A percentile compares a stretch with the other conserved stretches of the same genome.
These are phyloP conservation scores for Beta vulgaris DNA, from an alignment of 148 eudicot genomes.

Conservation along the genomic window DNA sequence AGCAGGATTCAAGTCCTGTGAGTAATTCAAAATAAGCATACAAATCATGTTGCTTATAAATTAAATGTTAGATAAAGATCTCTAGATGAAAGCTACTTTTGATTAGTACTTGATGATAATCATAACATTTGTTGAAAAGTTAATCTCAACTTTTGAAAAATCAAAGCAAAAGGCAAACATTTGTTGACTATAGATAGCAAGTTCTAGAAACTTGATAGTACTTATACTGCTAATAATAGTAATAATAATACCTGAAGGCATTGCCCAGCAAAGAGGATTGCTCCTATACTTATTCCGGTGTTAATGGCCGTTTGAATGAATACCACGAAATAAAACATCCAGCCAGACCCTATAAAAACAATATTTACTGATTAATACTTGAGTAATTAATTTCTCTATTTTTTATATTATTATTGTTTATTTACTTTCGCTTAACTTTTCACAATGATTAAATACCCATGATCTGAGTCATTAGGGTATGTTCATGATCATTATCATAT, in stretches of 20 bases:
- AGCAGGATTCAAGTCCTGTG: not conserved
- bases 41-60: not conserved
- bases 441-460: no score
- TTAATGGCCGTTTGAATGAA: slow-evolving; percentile 89
- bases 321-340: slow-evolving; percentile 91
- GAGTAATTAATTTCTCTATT: no score
- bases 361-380: no score
- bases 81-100: slow-evolving; percentile 12
- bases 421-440: no score
- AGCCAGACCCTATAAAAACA: slow-evolving; percentile 58
- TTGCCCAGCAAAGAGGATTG: slow-evolving; percentile 80
- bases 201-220: not conserved
- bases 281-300: slow-evolving; percentile 78
- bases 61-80: not conserved
- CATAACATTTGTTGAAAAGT: not conserved
- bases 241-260: slow-evolving; percentile 66
- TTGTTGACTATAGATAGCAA: not conserved
- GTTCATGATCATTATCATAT: no score
- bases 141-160: not conserved
- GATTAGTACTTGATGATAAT: not conserved
- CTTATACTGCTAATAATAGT: not conserved
- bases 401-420: no score
- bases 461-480: no score
- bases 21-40: not conserved
- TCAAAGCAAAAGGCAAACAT: not conserved